Evolutionary conservation across 371 early-diverging fungal genomes (phyloP), one percentile per base, ranked within the genome.

Genomic region (Mucor mucedo): DNA sequence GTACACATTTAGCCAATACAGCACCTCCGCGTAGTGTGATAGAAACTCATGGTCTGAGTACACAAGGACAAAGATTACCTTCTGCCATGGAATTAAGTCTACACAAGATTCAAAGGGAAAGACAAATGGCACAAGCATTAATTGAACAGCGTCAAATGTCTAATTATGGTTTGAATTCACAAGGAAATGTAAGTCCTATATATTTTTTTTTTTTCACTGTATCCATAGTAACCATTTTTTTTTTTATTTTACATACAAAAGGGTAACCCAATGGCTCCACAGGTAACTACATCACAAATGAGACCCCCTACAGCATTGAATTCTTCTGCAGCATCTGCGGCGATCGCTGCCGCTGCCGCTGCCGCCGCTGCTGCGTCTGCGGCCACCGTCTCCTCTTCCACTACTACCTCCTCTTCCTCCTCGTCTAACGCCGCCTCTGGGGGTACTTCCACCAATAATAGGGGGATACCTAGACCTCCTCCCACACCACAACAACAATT

Each of bases 81-180:
- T 79, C 89, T 3, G 93, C 95, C 2, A 80, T 86, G 56, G 93
- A 94, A 52, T 71, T 95, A 44, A 85, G 87, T 63, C 59, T 80
- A 52, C 75, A 86, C 50, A 93, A 93, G 74, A 81, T 85, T 7
- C 89, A 89, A 33, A 78, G 92, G 16, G 93, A 94, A 52, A 75
- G 89, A 14, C 89, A 89, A 40, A 58, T 90, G 61, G 85, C 80
- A 45, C 89, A 92, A 58, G 83, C 86, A 11, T 52, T 88, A 30
- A 70, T 87, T 49, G 91, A 90, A 62, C 90, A 90, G 59, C 82
- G 90, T 7, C 87, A 89, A 44, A 71, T 85, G 45, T 82, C 87
- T 10, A 57, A 21, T 29, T 50, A 45, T n/a, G 63, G 58, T 30
- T 71, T 50, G 49, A 50, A 50, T 50, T 9, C 50, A 28, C 50